Conservation (phyloP, 2,329 filamentous ascomycete species). For the Zymoseptoria ardabiliae region DNA sequence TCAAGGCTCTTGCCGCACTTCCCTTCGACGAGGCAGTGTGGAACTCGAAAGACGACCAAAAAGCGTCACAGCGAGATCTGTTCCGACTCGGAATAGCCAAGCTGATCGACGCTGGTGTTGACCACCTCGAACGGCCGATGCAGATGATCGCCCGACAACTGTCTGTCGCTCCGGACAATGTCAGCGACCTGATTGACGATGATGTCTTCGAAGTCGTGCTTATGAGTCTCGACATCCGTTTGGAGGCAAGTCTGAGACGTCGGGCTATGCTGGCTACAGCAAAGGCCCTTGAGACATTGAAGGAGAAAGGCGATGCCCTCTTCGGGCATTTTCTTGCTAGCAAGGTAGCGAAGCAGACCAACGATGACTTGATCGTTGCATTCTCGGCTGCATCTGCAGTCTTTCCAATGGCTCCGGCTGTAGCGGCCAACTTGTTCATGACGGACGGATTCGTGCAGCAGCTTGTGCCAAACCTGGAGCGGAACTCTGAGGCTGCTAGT, state of each 20-base stretch:
- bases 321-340: constrained; percentile 68
- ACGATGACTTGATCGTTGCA: constrained; percentile 82
- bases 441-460: constrained; percentile 78
- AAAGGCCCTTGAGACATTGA: constrained; percentile 72
- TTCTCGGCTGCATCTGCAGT: constrained; percentile 87
- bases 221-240: constrained; percentile 77
- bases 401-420: constrained; percentile 75
- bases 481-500: constrained; percentile 38
- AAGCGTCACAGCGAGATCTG: constrained; percentile 47
- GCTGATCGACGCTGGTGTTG: constrained; percentile 82
- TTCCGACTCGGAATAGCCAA: constrained; percentile 75
- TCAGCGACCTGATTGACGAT: constrained; percentile 64
- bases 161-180: constrained; percentile 42
- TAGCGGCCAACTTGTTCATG: constrained; percentile 72
- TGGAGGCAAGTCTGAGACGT: constrained; percentile 64
- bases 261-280: constrained; percentile 77
- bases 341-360: constrained; percentile 64
- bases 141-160: constrained; percentile 54
- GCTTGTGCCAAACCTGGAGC: constrained; percentile 52
- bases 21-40: constrained; percentile 37
- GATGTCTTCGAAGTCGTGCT: constrained; percentile 79
- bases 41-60: constrained; percentile 39
- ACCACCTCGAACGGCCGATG: constrained; percentile 56
- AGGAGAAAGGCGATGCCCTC: constrained; percentile 55
- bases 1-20: constrained; percentile 37